Conservation (phyloP, 1,284 basidiomycete genomes). For the Heterobasidion irregulare region DNA sequence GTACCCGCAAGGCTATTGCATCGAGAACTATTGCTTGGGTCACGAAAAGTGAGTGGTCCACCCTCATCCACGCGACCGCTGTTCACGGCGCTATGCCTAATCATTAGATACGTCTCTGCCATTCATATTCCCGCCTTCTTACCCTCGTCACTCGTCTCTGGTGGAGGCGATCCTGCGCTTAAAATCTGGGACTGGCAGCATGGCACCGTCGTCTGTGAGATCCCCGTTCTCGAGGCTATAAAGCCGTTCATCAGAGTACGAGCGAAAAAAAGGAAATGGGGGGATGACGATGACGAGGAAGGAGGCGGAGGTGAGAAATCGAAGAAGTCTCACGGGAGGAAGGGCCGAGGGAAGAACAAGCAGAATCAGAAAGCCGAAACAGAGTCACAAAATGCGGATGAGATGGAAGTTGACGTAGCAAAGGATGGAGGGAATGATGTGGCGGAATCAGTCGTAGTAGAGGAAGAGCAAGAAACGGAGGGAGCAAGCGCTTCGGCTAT, state of each 20-base stretch:
- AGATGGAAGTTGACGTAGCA: constrained; percentile 10
- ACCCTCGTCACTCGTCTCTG: constrained; percentile 58
- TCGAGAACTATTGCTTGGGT: constrained; percentile 82
- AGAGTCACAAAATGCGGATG: constrained; percentile 15
- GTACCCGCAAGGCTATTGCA: constrained; percentile 77
- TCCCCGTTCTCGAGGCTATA: constrained; percentile 48
- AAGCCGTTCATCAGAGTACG: constrained; percentile 56
- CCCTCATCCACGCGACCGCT: background rate
- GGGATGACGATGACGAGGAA: constrained; percentile 28
- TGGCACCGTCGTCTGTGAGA: constrained; percentile 42
- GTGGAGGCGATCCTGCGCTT: constrained; percentile 77
- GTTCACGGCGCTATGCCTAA: background rate
- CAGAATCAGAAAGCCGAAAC: constrained; percentile 9
- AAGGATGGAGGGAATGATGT: constrained; percentile 11
- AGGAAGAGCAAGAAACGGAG: constrained; percentile 9
- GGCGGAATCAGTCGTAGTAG: constrained; percentile 8
- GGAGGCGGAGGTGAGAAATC: constrained; percentile 18
- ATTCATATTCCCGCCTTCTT: constrained; percentile 57
- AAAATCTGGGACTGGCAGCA: constrained; percentile 78
- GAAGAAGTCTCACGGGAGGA: constrained; percentile 13
- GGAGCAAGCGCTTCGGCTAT: background rate
- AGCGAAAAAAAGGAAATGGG: constrained; percentile 27
- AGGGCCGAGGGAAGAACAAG: constrained; percentile 15
- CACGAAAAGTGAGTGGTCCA: constrained; percentile 61
- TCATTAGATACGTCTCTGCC: constrained; percentile 70